These are phyloP conservation scores for Kodamaea nitidulidarum DNA, from an alignment of 805 yeast genomes.

Conservation along the genomic window DNA sequence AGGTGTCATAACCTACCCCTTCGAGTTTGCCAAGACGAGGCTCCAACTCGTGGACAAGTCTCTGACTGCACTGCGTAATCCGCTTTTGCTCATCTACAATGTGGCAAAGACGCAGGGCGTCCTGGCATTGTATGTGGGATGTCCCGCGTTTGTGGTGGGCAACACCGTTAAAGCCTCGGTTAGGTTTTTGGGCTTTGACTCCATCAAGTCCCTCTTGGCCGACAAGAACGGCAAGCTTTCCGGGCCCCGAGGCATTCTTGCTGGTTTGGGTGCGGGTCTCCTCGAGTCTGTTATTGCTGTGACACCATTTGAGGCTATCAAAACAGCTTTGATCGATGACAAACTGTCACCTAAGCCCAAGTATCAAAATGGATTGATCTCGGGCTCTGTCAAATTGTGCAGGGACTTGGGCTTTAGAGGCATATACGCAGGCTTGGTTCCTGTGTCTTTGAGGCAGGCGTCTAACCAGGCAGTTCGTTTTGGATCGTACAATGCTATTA, in stretches of 20 bases:
- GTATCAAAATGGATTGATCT: constrained; percentile 60
- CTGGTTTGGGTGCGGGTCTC: constrained; percentile 97
- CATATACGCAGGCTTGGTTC: constrained; percentile 82
- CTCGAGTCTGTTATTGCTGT: constrained; percentile 90
- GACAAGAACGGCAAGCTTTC: constrained; percentile 85
- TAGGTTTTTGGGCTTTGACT: constrained; percentile 87
- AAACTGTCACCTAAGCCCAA: constrained; percentile 72
- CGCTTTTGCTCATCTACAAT: constrained; percentile 71
- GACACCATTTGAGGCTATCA: constrained; percentile 95
- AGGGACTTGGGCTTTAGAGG: constrained; percentile 80
- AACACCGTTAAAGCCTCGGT: constrained; percentile 96
- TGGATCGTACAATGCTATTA: constrained; percentile 88
- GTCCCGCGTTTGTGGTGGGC: constrained; percentile 95
- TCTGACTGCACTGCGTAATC: constrained; percentile 70
- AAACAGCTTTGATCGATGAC: constrained; percentile 93
- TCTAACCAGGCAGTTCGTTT: constrained; percentile 92
- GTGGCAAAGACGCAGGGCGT: constrained; percentile 78
- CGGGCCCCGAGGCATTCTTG: constrained; percentile 87
- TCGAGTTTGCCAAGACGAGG: constrained; percentile 94
- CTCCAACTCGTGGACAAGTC: constrained; percentile 73
- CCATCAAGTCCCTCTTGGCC: constrained; percentile 68
- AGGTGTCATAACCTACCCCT: constrained; percentile 89
- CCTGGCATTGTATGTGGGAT: constrained; percentile 81
- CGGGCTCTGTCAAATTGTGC: constrained; percentile 63
- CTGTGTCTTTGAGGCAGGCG: constrained; percentile 94